Base-by-base conservation (phyloP, 768 basidiomycete genomes). In the Mycena rebaudengoi region DNA sequence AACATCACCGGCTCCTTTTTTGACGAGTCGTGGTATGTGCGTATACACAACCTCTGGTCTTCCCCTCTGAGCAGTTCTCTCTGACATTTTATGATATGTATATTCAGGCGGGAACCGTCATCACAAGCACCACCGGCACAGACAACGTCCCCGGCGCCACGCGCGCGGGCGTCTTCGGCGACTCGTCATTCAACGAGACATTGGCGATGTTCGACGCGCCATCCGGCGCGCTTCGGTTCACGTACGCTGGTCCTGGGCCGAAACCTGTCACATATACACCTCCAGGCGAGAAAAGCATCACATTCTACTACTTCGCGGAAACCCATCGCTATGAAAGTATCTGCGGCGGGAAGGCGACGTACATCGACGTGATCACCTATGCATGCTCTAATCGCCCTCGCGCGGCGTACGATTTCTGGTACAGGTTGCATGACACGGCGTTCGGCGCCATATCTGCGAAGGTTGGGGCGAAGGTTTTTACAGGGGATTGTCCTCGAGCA, bases 121-220 rank as follows among this genome's bases (percentile, higher is more conserved):
- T 50, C 14, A 58, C 5, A 26, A 21, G 4, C 16, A 64, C 54
- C 4, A 64, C 55, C 2, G 62, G 62, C n/a, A 21, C n/a, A 4
- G 62, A 57, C 32, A 64, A 64, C 54, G 55, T 58, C n/a, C 53
- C 55, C 7, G 62, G 62, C 29, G 62, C 62, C 8, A 64, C 62
- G 25, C 62, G 62, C 28, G 29, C 35, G 11, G 62, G 55, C 1
- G 14, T 26, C 18, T 18, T 18, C 23, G 45, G 16, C 45, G 39
- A 29, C 14, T 16, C 20, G 21, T 16, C 13, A 20, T 51, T 64
- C 48, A 43, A 56, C 33, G 62, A 64, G 37, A 40, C 32, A 23
- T 39, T 64, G 21, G 50, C 29, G 6, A 25, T 35, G 20, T 28
- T n/a, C 35, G n/a, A 8, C n/a, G n/a, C 23, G 13, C 39, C 39